phyloP scores from a whole-genome alignment of 2,329 filamentous ascomycete species.

The Chaetoscypha palmicola region DNA sequence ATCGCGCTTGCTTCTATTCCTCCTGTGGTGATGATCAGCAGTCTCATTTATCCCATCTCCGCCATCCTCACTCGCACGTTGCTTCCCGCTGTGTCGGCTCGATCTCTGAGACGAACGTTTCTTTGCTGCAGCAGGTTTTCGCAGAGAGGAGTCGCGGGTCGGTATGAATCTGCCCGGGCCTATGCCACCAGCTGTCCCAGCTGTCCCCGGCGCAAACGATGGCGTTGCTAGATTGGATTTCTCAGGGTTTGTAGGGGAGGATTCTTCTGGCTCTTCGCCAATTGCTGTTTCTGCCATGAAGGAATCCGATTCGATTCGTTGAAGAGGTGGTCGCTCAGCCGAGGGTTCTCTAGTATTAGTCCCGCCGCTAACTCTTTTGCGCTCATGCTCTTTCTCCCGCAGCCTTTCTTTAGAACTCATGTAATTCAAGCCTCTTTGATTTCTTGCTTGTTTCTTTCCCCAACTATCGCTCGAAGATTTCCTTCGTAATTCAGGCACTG shows the following conservation, averaged over 20 bases:
- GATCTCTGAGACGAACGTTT: constrained; percentile 46
- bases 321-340: constrained; percentile 22
- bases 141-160: constrained; percentile 59
- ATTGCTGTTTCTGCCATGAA: constrained; percentile 32
- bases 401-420: constrained; percentile 66
- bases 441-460: constrained; percentile 49
- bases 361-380: constrained; percentile 45
- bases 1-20: constrained; percentile 19
- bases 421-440: constrained; percentile 57
- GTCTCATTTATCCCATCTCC: constrained; percentile 20
- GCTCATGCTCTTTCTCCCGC: constrained; percentile 54
- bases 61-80: constrained; percentile 32
- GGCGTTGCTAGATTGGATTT: constrained; percentile 10
- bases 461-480: constrained; percentile 55
- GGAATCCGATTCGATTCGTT: constrained; percentile 25
- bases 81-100: constrained; percentile 37
- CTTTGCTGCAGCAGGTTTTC: constrained; percentile 48
- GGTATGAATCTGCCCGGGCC: constrained; percentile 48
- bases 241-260: constrained; percentile 22
- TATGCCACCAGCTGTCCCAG: constrained; percentile 24
- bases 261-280: constrained; percentile 42
- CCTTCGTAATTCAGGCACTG: constrained; percentile 42
- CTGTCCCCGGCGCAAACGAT: constrained; percentile 15
- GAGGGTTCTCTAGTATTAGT: constrained; percentile 36
- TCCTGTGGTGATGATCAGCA: constrained; percentile 20